A percentile compares a stretch with the other conserved stretches of the same genome.
These are phyloP conservation scores for Delphinella strobiligena DNA, from an alignment of 2,329 filamentous ascomycete genomes.

Conservation along the genomic window DNA sequence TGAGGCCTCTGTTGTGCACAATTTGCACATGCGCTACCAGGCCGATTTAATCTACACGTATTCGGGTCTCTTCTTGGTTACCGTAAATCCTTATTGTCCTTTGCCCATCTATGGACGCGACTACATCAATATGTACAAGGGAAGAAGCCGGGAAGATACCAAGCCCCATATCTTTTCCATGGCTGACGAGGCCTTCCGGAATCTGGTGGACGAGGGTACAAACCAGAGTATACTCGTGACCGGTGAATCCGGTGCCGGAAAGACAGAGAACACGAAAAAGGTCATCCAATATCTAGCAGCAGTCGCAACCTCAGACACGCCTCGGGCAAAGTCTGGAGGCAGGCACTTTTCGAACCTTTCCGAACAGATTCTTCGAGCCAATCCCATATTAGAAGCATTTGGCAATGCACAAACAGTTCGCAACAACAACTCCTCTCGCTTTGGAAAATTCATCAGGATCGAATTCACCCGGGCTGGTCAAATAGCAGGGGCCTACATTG, in stretches of 20 bases:
- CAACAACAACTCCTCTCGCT: conserved; percentile 96
- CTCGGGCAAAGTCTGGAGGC: conserved; percentile 46
- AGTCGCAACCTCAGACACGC: conserved; percentile 73
- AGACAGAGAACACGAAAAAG: conserved; percentile 99
- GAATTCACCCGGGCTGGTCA: conserved; percentile 81
- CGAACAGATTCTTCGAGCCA: conserved; percentile 89
- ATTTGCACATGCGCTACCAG: conserved; percentile 88
- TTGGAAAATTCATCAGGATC: conserved; percentile 97
- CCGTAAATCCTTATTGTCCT: conserved; percentile 91
- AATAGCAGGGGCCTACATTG: conserved; percentile 91
- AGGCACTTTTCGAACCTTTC: conserved; percentile 74
- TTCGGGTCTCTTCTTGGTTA: conserved; percentile 90
- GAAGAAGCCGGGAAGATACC: conserved; percentile 79
- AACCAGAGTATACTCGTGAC: conserved; percentile 98
- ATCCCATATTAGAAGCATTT: conserved; percentile 94
- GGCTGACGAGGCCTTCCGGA: conserved; percentile 92
- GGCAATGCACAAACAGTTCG: conserved; percentile 96
- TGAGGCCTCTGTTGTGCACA: conserved; percentile 95
- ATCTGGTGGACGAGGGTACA: conserved; percentile 83
- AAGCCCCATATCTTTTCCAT: conserved; percentile 97
- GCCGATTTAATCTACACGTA: conserved; percentile 95
- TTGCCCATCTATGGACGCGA: conserved; percentile 93
- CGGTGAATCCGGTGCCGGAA: conserved; percentile 93
- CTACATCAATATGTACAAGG: conserved; percentile 97
- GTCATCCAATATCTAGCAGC: conserved; percentile 97